Evolutionary conservation across 1,284 basidiomycete species (phyloP).

Genomic region (Sphaerobolus stellatus): DNA sequence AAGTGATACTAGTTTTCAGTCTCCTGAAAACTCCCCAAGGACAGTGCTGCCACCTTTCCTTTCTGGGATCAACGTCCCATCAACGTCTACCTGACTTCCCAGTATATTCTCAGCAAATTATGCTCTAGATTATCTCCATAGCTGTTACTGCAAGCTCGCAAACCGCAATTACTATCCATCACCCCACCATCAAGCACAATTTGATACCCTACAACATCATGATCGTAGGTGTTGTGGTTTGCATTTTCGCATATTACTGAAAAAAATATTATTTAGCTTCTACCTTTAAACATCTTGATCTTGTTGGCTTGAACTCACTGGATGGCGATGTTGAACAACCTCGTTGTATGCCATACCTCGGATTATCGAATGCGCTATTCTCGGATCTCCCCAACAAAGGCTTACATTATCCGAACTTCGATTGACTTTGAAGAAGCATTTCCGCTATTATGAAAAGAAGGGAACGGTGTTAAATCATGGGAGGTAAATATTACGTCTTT

Average conservation of each 20-base stretch:
- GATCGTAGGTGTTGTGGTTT: conserved; percentile 8
- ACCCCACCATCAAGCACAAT: conserved; percentile 7
- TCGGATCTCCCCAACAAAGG: conserved; percentile 53
- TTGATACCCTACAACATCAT: conserved; percentile 1
- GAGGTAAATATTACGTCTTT: conserved; percentile 65
- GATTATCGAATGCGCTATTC: conserved; percentile 72
- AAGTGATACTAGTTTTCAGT: too few species aligned
- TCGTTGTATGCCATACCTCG: conserved; percentile 54
- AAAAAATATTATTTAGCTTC: conserved; percentile 4
- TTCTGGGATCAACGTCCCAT: too few species aligned
- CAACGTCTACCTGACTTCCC: too few species aligned
- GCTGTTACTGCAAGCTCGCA: conserved; percentile 1
- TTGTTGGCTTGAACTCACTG: conserved; percentile 26
- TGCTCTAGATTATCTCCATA: too few species aligned
- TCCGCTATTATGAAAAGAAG: conserved; percentile 52
- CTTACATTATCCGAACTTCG: conserved; percentile 70
- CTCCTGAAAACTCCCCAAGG: too few species aligned
- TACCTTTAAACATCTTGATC: conserved; percentile 2
- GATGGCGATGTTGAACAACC: conserved; percentile 51
- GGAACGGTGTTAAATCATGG: conserved; percentile 48
- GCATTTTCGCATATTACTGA: too few species aligned
- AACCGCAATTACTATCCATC: conserved; percentile 10
- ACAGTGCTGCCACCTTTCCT: too few species aligned
- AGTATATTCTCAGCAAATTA: too few species aligned
- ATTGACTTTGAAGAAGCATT: conserved; percentile 53